phyloP scores from a whole-genome alignment of 2,329 filamentous ascomycete species.

The Claviceps pazoutovae region DNA sequence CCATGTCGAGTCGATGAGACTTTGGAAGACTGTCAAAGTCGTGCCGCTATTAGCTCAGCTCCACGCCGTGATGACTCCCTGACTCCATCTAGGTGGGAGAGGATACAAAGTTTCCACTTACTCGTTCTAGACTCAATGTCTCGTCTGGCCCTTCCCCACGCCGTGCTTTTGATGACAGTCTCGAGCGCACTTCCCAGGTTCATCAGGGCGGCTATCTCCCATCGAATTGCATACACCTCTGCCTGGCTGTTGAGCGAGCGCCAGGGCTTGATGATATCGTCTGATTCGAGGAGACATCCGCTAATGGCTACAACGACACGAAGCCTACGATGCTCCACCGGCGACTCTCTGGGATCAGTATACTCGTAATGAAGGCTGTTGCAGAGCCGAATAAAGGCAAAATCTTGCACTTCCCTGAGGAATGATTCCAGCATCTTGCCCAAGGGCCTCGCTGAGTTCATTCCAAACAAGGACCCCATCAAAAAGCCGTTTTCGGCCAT shows the following conservation, averaged over 20 bases:
- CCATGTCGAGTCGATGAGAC: slow-evolving; percentile 46
- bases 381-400: slow-evolving; percentile 67
- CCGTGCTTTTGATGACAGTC: slow-evolving; percentile 61
- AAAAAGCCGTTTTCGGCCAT: slow-evolving; percentile 67
- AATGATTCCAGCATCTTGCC: slow-evolving; percentile 83
- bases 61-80: background rate
- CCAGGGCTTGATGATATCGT: slow-evolving; percentile 63
- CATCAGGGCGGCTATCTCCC: slow-evolving; percentile 64
- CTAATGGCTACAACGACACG: slow-evolving; percentile 72
- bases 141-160: slow-evolving; percentile 58
- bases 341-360: slow-evolving; percentile 35
- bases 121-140: slow-evolving; percentile 33
- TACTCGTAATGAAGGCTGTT: slow-evolving; percentile 26
- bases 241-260: slow-evolving; percentile 54
- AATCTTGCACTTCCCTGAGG: slow-evolving; percentile 73
- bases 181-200: slow-evolving; percentile 69
- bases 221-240: slow-evolving; percentile 73
- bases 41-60: background rate
- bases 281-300: slow-evolving; percentile 65
- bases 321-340: slow-evolving; percentile 50
- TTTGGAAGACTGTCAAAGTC: slow-evolving; percentile 32
- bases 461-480: slow-evolving; percentile 77
- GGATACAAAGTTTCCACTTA: slow-evolving; percentile 17
- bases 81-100: background rate
- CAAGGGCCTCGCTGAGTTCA: slow-evolving; percentile 75